Conservation (phyloP, 2,329 filamentous ascomycete genomes). For the Cytospora leucostoma region DNA sequence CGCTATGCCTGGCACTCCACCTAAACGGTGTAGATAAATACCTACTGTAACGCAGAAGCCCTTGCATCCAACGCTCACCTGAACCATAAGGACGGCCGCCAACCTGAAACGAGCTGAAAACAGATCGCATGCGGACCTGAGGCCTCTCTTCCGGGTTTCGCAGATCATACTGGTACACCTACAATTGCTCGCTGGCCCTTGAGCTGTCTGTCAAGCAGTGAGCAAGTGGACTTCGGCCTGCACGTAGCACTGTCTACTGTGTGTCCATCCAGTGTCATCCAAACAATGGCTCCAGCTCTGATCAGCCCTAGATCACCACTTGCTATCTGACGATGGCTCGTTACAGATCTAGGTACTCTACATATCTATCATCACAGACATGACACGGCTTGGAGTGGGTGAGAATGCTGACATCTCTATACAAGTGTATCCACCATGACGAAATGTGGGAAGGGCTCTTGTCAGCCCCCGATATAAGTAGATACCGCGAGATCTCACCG, state of each 20-base stretch:
- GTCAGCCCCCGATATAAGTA: not conserved
- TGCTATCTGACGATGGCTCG: slow-evolving; percentile 13
- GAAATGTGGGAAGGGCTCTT: not conserved
- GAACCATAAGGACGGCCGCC: not conserved
- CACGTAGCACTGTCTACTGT: not conserved
- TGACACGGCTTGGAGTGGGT: too few species aligned
- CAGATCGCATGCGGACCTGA: slow-evolving; percentile 1
- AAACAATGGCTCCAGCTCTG: too few species aligned
- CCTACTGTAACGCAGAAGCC: too few species aligned
- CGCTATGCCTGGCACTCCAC: not conserved
- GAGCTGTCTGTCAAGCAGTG: slow-evolving; percentile 1
- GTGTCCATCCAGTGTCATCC: too few species aligned
- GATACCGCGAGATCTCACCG: slow-evolving; percentile 1
- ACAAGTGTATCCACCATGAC: not conserved
- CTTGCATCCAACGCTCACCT: not conserved
- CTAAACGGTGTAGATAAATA: not conserved
- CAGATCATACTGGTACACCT: slow-evolving; percentile 15
- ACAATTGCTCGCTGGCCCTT: not conserved
- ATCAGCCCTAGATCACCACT: slow-evolving; percentile 27
- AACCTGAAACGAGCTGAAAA: slow-evolving; percentile 21
- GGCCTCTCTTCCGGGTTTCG: slow-evolving; percentile 22
- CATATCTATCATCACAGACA: too few species aligned
- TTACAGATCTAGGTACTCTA: too few species aligned
- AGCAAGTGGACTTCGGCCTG: slow-evolving; percentile 3
- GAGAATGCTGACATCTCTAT: not conserved